These are phyloP conservation scores for Aureobasidium vineae DNA, from an alignment of 2,329 filamentous ascomycete genomes.

Conservation along the genomic window DNA sequence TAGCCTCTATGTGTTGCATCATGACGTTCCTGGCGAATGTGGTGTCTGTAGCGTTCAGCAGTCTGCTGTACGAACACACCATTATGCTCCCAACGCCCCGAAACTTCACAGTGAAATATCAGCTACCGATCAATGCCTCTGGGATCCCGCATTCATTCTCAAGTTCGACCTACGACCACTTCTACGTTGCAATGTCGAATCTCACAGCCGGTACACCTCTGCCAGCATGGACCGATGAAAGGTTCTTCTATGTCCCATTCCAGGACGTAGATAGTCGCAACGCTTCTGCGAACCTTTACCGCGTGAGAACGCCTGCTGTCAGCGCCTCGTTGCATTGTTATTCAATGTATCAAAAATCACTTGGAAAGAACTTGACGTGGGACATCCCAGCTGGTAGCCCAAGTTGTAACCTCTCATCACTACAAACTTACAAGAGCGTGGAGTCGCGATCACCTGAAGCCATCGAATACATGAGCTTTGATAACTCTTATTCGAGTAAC, in stretches of 20 bases:
- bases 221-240: slow-evolving; percentile 51
- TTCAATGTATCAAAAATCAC: slow-evolving; percentile 32
- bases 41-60: slow-evolving; percentile 53
- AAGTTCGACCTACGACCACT: slow-evolving; percentile 38
- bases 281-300: slow-evolving; percentile 27
- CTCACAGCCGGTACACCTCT: slow-evolving; percentile 45
- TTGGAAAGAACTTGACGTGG: neutral
- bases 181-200: slow-evolving; percentile 50
- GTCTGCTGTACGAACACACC: slow-evolving; percentile 49
- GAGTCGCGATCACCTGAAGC: neutral
- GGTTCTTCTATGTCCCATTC: slow-evolving; percentile 52
- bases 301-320: slow-evolving; percentile 39
- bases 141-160: slow-evolving; percentile 26
- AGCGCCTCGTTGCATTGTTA: slow-evolving; percentile 41
- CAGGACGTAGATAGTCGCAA: slow-evolving; percentile 20
- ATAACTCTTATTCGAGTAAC: neutral
- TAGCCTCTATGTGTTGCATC: slow-evolving; percentile 47
- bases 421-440: neutral
- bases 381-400: neutral
- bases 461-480: neutral
- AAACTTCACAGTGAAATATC: slow-evolving; percentile 30
- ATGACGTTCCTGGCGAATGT: slow-evolving; percentile 54
- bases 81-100: slow-evolving; percentile 27
- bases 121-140: slow-evolving; percentile 36
- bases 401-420: neutral